Conservation (phyloP, 1,139 yeast genomes). For the Geotrichum australiense region DNA sequence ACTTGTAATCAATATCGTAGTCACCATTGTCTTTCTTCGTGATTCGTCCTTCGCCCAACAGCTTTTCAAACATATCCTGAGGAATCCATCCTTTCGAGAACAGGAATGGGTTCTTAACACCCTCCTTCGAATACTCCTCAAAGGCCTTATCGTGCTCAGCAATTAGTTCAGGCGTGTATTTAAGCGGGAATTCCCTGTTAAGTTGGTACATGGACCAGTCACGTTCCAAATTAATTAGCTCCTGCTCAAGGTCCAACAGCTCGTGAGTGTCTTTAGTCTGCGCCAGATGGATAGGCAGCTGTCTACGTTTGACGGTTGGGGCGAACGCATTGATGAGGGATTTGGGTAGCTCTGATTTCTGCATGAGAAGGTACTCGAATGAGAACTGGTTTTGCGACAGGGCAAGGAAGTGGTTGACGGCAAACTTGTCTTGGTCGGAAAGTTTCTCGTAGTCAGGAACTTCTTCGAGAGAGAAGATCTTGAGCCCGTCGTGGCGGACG, state of each 20-base stretch:
- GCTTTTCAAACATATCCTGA: slow-evolving; percentile 75
- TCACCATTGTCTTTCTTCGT: slow-evolving; percentile 42
- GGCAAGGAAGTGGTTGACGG: slow-evolving; percentile 76
- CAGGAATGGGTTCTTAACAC: slow-evolving; percentile 70
- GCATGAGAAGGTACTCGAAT: slow-evolving; percentile 75
- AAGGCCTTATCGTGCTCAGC: slow-evolving; percentile 52
- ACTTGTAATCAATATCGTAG: slow-evolving; percentile 34
- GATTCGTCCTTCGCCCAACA: slow-evolving; percentile 61
- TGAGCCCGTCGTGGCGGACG: slow-evolving; percentile 81
- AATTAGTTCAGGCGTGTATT: slow-evolving; percentile 48
- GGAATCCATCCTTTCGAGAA: slow-evolving; percentile 96
- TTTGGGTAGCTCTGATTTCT: slow-evolving; percentile 40
- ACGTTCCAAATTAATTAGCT: slow-evolving; percentile 56
- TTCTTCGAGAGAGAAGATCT: slow-evolving; percentile 70
- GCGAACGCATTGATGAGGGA: slow-evolving; percentile 54
- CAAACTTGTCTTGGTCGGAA: slow-evolving; percentile 66
- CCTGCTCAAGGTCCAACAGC: slow-evolving; percentile 63
- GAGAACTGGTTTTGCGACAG: slow-evolving; percentile 86
- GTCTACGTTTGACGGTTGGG: slow-evolving; percentile 36
- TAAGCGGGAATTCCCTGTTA: slow-evolving; percentile 50
- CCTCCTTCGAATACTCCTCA: slow-evolving; percentile 59
- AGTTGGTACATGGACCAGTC: slow-evolving; percentile 41
- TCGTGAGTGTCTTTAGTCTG: slow-evolving; percentile 48
- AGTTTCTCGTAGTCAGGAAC: slow-evolving; percentile 61
- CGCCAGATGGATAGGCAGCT: slow-evolving; percentile 40